phyloP scores from a whole-genome alignment of 108 stramenopile genomes.

The Pseudonitzschia multiseries region DNA sequence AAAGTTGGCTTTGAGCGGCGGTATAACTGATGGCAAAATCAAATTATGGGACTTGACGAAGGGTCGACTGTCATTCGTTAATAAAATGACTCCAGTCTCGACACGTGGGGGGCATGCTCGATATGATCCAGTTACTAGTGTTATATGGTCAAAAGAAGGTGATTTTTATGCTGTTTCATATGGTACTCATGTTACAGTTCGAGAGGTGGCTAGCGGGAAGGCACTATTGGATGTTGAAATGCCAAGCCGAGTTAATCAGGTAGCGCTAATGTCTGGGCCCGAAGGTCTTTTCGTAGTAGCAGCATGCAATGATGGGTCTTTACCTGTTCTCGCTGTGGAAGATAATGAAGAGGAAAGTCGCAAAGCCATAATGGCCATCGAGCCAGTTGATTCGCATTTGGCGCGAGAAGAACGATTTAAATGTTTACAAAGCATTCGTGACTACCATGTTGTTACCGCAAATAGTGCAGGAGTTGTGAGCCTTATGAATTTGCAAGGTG shows the following conservation, averaged over 20 bases:
- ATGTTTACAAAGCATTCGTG: conserved; percentile 63
- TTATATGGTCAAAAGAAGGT: conserved; percentile 75
- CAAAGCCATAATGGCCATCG: conserved; percentile 87
- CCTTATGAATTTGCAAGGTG: conserved; percentile 81
- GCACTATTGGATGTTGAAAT: conserved; percentile 78
- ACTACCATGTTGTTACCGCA: conserved; percentile 78
- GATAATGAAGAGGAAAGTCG: conserved; percentile 53
- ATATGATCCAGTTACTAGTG: conserved; percentile 50
- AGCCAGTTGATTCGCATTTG: conserved; percentile 75
- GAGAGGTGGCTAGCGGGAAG: conserved; percentile 79
- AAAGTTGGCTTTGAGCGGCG: conserved; percentile 78
- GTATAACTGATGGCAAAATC: conserved; percentile 71
- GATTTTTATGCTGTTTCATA: conserved; percentile 66
- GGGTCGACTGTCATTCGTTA: conserved; percentile 76
- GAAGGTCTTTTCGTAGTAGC: conserved; percentile 79
- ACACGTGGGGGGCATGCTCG: conserved; percentile 42
- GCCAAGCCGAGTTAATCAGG: conserved; percentile 70
- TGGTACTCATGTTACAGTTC: conserved; percentile 70
- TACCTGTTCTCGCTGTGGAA: conserved; percentile 78
- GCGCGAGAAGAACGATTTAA: conserved; percentile 88
- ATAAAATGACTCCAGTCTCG: conserved; percentile 49
- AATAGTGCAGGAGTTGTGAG: conserved; percentile 85
- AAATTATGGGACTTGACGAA: conserved; percentile 89
- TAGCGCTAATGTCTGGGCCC: conserved; percentile 64
- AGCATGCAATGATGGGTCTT: conserved; percentile 90